Evolutionary conservation across 129 eudicot genomes (phyloP).

Genomic region (Saposhnikovia divaricata): DNA sequence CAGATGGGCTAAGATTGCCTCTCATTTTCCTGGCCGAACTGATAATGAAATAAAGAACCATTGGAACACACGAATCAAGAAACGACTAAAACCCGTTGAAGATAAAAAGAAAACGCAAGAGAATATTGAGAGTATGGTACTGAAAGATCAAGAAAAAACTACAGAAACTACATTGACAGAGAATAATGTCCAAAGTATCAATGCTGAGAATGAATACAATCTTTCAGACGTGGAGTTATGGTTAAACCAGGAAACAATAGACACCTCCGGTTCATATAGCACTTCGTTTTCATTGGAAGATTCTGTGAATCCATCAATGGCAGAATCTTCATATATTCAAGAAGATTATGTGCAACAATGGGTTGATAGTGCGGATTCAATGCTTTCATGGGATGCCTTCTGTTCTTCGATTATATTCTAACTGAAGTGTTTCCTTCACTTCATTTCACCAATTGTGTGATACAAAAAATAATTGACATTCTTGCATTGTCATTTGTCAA

Average conservation of each 20-base stretch:
- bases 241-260: constrained; percentile 25
- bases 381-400: constrained; percentile 49
- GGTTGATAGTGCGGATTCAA: constrained; percentile 48
- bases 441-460: background rate
- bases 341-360: constrained; percentile 37
- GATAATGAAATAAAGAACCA: constrained; percentile 75
- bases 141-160: constrained; percentile 13
- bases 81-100: constrained; percentile 42
- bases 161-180: constrained; percentile 7
- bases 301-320: constrained; percentile 28
- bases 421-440: background rate
- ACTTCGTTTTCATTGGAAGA: constrained; percentile 30
- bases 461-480: background rate
- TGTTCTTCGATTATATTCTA: constrained; percentile 5
- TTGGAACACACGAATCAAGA: constrained; percentile 85
- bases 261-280: constrained; percentile 15
- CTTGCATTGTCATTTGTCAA: background rate
- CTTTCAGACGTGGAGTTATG: constrained; percentile 20
- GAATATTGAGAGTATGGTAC: background rate
- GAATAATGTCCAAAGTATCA: constrained; percentile 14
- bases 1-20: constrained; percentile 82
- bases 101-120: constrained; percentile 23
- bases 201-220: constrained; percentile 11
- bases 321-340: constrained; percentile 22
- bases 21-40: constrained; percentile 75